Evolutionary conservation across 495 filamentous ascomycete genomes (phyloP), one percentile per base, ranked within the genome.

Genomic region (Filosporella fistucella): DNA sequence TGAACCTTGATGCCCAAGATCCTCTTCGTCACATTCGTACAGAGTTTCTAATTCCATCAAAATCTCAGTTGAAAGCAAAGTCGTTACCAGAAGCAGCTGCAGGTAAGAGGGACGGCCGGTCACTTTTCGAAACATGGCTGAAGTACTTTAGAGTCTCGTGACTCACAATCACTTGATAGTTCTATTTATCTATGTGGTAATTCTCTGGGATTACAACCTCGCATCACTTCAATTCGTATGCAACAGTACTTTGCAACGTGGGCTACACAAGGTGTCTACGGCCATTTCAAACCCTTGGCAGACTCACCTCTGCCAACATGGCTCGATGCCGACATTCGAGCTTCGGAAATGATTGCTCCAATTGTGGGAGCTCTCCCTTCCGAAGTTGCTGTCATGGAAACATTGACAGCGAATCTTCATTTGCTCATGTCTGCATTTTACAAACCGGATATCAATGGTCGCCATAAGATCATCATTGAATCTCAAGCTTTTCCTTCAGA

Each of bases 141-240:
- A 49, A 25, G 6, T 17, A 14, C 11, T n/a, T 21, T 37, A 45
- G 50, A 34, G 24, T 44, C 51, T 26, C 30, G 37, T 54, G 51
- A 54, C 44, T 47, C 50, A 14, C 26, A 32, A 34, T 36, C 42
- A 37, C 29, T 1, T 36, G 47, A 55, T 23, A 63, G 60, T 30
- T 85, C 80, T 64, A 84, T 89, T 57, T 98, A 98, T 63, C 75
- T 98, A 33, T 96, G 91, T 59, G 93, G 93, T n/a, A 96, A 98
- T 68, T 98, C 93, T 4, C 75, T 98, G 9, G 93, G 93, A 33
- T 75, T 94, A 25, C 93, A 97, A 61, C 94, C 93, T 29, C 79
- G 77, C 47, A 74, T 76, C 45, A 89, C 84, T 2, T 70, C 75
- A 33, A 67, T 74, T 13, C 85, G 88, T 52, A 76, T 98, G 55